phyloP scores from a whole-genome alignment of 2,329 filamentous ascomycete species.

The Cryphonectria parasitica region DNA sequence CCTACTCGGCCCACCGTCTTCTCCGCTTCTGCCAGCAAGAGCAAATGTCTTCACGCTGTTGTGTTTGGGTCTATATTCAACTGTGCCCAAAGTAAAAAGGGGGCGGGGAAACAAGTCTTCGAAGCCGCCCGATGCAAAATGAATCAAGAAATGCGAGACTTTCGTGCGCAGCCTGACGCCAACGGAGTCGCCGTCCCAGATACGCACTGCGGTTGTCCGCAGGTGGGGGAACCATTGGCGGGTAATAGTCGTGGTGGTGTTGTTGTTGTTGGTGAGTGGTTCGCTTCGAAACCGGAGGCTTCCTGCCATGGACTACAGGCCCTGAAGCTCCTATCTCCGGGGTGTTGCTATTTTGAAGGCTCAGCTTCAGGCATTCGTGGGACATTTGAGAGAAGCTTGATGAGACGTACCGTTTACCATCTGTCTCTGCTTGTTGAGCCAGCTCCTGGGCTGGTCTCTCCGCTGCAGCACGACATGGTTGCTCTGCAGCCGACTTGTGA shows the following conservation, averaged over 20 bases:
- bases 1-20: not conserved
- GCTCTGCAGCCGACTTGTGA: slow-evolving; percentile 77
- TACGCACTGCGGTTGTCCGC: slow-evolving; percentile 5
- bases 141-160: not conserved
- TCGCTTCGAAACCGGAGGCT: slow-evolving; percentile 15
- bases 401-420: slow-evolving; percentile 61
- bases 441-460: slow-evolving; percentile 77
- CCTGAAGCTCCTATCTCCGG: slow-evolving; percentile 48
- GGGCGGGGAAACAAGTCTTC: slow-evolving; percentile 16
- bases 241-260: not conserved
- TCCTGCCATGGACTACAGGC: slow-evolving; percentile 32
- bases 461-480: slow-evolving; percentile 80
- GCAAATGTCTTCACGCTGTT: slow-evolving; percentile 15
- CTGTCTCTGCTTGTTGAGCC: slow-evolving; percentile 81
- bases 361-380: not conserved
- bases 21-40: slow-evolving; percentile 17
- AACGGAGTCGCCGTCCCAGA: slow-evolving; percentile 6
- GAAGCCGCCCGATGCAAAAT: slow-evolving; percentile 15
- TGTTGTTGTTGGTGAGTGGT: not conserved
- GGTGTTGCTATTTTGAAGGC: slow-evolving; percentile 44
- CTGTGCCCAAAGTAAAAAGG: not conserved
- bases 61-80: slow-evolving; percentile 14
- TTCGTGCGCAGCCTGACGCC: slow-evolving; percentile 6
- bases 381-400: too few relatives aligned
- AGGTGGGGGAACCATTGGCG: not conserved